Evolutionary conservation across 2,329 filamentous ascomycete species (phyloP), one percentile per base, ranked within the genome.

Genomic region (Talaromyces pinophilus): DNA sequence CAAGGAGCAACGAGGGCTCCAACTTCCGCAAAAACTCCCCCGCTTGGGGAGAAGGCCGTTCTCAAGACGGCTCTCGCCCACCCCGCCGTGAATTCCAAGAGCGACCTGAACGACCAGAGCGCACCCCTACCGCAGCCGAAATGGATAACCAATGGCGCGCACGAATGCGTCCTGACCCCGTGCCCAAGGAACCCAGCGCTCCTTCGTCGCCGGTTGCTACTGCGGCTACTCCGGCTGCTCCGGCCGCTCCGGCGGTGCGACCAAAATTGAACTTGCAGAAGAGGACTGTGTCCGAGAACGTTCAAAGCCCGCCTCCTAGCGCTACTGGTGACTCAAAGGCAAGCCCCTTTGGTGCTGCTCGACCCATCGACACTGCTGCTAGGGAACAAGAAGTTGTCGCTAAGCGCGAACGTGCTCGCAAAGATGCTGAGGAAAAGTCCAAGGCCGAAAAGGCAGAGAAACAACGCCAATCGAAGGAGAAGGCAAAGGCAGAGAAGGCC

Each of bases 141-240:
- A 87, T 92, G 75, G 95, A 98, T 77, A 96, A 89, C 81, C 89
- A 96, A 80, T 99, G 95, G 95, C 90, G 95, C 73, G 85, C 86
- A 71, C 91, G 87, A 79, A 98, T 98, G 93, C 90, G 88, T 71
- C 92, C 94, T n/a, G 93, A 96, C 13, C 85, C 89, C 25, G 22
- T 61, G 15, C 52, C 65, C 15, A 90, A 89, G 63, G 91, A 95
- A 67, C 86, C 87, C 67, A 93, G 89, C 76, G 88, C 90, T 71
- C 91, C 92, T 10, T 88, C 92, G 28, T 92, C 93, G 59, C 88
- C 89, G 17, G 86, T 88, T 42, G 81, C 84, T 4, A 78, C 81
- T 57, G 82, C 85, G 57, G 85, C 87, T 28, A 86, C 85, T 65
- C 62, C 62, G 22, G 62, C 52, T 33, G 86, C 88, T 46, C 81